Evolutionary conservation across 208 protist genomes (phyloP).

Genomic region (Herpetomonas samuelpessoai): DNA sequence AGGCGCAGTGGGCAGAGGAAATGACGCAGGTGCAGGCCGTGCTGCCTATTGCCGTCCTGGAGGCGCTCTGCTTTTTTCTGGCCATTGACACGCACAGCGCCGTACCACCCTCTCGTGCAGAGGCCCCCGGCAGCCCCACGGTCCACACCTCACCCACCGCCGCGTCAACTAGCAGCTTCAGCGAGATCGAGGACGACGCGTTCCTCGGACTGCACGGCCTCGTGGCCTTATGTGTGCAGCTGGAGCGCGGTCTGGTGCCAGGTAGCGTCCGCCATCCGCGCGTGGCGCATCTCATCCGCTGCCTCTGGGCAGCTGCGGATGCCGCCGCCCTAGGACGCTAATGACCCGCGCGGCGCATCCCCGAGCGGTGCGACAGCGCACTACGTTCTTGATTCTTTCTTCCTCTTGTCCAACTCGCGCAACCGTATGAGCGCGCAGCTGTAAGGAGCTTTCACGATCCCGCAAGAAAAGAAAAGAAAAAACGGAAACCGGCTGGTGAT

Average conservation of each 20-base stretch:
- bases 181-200: conserved; percentile 13
- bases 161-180: too few species aligned
- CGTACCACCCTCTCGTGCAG: not conserved
- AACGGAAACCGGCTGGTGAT: too few species aligned
- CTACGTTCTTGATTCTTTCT: too few species aligned
- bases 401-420: too few species aligned
- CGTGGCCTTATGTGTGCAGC: conserved; percentile 49
- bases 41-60: not conserved
- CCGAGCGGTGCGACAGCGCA: too few species aligned
- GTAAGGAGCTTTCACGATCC: too few species aligned
- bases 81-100: not conserved
- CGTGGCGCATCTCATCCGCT: conserved; percentile 30
- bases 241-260: conserved; percentile 51
- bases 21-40: not conserved
- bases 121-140: not conserved
- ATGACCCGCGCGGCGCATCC: too few species aligned
- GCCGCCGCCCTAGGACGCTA: conserved; percentile 18
- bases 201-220: conserved; percentile 71
- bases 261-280: conserved; percentile 39
- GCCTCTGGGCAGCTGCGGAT: conserved; percentile 53
- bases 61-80: not conserved
- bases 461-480: too few species aligned
- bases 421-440: too few species aligned
- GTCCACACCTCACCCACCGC: too few species aligned
- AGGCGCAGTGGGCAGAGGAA: too few species aligned